Evolutionary conservation across 2,329 filamentous ascomycete genomes (phyloP), one percentile per base, ranked within the genome.

Genomic region (Clarireedia monteithiana): DNA sequence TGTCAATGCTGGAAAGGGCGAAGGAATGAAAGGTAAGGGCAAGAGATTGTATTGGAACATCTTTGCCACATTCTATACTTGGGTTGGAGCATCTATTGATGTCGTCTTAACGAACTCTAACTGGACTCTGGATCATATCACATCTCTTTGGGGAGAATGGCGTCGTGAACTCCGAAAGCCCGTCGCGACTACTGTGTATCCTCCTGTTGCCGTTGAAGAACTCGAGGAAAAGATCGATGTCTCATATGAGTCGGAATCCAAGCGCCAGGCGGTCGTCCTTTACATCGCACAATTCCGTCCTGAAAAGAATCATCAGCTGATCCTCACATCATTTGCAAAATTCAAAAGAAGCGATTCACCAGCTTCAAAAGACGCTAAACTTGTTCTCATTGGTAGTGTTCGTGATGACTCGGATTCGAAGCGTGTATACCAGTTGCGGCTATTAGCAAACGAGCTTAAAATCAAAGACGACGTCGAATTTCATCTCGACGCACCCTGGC

Each of bases 201-300:
- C 94, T 0, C 94, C 94, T 0, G 92, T 92, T 15, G 91, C 94
- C 0, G 94, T 99, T 0, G 80, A 85, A 58, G 91, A 96, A 68
- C 79, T 99, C 17, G 84, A 89, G 65, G 75, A 82, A 30, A 84
- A 83, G 39, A 84, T 97, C 52, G 80, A 86, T 14, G 81, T 96
- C 12, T 85, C 84, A 0, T 75, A 76, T 15, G 79, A 78, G 47
- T 90, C 81, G 69, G 89, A 94, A 68, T 77, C 78, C 63, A 73
- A 75, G 50, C 84, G 94, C 38, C 79, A 89, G 61, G 84, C 83
- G 44, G 80, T 84, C 42, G 73, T 99, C 14, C 77, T 99, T 17
- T 99, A 96, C 73, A 96, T 99, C 65, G 94, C 92, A 2, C 94
- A 99, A 70, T 99, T 99, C 71, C 86, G 94, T 0, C 92, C 94